Base-by-base conservation (phyloP, 495 filamentous ascomycete genomes). In the Lasiosphaeriaceae sp. region DNA sequence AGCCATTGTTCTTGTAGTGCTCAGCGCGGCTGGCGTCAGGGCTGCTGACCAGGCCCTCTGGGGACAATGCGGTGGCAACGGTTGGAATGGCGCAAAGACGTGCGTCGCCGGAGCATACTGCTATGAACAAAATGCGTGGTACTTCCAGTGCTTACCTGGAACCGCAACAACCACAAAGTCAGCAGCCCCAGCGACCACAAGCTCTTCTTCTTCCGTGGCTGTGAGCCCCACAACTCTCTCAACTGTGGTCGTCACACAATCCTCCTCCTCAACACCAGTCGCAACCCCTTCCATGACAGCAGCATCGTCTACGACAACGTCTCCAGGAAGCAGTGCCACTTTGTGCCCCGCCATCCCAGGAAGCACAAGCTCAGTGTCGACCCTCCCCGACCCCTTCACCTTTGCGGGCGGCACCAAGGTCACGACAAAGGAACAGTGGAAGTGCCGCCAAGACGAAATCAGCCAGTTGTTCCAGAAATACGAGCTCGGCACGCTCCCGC, bases 331-430 rank as follows among this genome's bases (percentile, higher is more conserved):
- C 7, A 50, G 59, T 3, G n/a, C 29, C n/a, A 50, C 48, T 1
- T 26, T 57, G 11, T 67, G 65, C 59, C 65, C 65, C 0, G 29
- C 52, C 23, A 50, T 45, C 7, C 65, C 65, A 7, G 44, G 21
- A 39, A 55, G 59, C 41, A 22, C 63, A 1, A 52, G 56, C 16
- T 45, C 12, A 0, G 54, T 59, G 11, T 56, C 65, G 55, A 65
- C 37, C 52, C 73, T 83, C 9, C 77, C 76, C 3, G 74, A 81
- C 66, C 80, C 79, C 19, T 83, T 80, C 64, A 76, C 67, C 22
- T 78, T 75, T 60, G 62, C 74, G 47, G 71, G 74, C 46, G 79
- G 79, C 35, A 61, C 23, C 41, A 71, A 73, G 52, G 75, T 83
- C 9, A 66, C 70, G 1, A 77, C 66, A 55, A 64, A 71, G 56